Base-by-base conservation (phyloP, 176 grass and related monocot species). In the Puya raimondii region DNA sequence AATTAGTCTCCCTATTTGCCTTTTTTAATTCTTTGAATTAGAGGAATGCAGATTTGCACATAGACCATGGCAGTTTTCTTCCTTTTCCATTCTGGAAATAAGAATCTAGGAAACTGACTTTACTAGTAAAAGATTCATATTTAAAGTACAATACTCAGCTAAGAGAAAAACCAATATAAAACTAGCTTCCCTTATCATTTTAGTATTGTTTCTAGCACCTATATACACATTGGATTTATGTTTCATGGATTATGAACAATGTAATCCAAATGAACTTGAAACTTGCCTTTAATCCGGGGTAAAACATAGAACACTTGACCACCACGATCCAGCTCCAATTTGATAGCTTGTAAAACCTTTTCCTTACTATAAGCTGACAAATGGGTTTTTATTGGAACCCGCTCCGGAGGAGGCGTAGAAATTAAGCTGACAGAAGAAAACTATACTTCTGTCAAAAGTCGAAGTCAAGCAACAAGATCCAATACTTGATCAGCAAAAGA, bases 241-340 rank as follows among this genome's bases (percentile, higher is more conserved):
- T 27, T 6, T 16, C 14, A 58, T 16, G 18, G 0, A 17, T 58
- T 4, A 17, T 15, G 18, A 20, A 58, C 1, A 18, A 20, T 52
- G n/a, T 20, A 53, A 76, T 79, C 11, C 56, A 11, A 74, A 79
- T 27, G 21, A 73, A 64, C 66, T 50, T 25, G 71, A 71, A 70
- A 25, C 22, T 10, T 26, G 92, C 92, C 92, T 89, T 82, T 92
- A 80, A 96, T 96, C 48, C 92, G 88, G 57, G 92, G 92, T 74
- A 92, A 83, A 80, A 96, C 92, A 89, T 96, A 96, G 81, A 91
- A 96, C 64, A 96, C 79, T 89, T 96, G 92, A 64, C 92, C 92
- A 20, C 81, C 92, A 51, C 92, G 88, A 75, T 87, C 76, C 72
- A 96, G 54, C 47, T 96, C 92, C 80, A 82, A 82, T 66, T 78